Conservation (phyloP, 208 protist genomes). For the Trichomonas vaginalis region DNA sequence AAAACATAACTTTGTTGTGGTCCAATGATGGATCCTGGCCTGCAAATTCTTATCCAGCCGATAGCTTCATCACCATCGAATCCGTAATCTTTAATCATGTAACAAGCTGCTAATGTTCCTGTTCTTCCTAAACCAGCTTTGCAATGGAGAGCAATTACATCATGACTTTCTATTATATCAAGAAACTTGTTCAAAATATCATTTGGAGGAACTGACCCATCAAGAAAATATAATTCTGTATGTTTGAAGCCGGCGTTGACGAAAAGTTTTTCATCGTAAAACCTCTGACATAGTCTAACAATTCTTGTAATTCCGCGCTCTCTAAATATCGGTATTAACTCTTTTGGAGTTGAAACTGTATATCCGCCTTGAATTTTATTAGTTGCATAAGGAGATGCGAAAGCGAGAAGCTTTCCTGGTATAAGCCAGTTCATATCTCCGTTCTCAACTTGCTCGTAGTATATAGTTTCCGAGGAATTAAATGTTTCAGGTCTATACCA, state of each 20-base stretch:
- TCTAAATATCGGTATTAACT: not conserved
- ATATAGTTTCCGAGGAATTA: conserved; percentile 58
- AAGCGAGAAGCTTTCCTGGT: conserved; percentile 66
- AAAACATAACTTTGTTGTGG: conserved; percentile 76
- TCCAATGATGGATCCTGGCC: conserved; percentile 78
- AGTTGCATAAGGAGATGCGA: conserved; percentile 49
- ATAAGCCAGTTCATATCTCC: conserved; percentile 80
- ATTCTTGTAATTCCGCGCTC: not conserved
- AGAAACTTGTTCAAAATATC: not conserved
- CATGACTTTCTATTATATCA: not conserved
- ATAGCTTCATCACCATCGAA: conserved; percentile 69
- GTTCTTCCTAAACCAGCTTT: conserved; percentile 9
- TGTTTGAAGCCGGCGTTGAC: not conserved
- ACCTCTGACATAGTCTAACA: not conserved
- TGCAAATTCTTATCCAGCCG: conserved; percentile 72
- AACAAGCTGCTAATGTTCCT: conserved; percentile 60
- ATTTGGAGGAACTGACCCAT: not conserved
- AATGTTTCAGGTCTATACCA: conserved; percentile 63
- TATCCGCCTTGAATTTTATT: conserved; percentile 17
- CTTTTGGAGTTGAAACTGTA: not conserved
- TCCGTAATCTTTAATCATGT: conserved; percentile 56
- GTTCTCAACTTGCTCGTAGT: conserved; percentile 59
- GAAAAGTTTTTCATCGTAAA: conserved; percentile 2
- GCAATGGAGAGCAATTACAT: not conserved
- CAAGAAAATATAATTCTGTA: not conserved